These are phyloP conservation scores for Aspergillus novoparasiticus DNA, from an alignment of 2,329 filamentous ascomycete species.

Conservation along the genomic window DNA sequence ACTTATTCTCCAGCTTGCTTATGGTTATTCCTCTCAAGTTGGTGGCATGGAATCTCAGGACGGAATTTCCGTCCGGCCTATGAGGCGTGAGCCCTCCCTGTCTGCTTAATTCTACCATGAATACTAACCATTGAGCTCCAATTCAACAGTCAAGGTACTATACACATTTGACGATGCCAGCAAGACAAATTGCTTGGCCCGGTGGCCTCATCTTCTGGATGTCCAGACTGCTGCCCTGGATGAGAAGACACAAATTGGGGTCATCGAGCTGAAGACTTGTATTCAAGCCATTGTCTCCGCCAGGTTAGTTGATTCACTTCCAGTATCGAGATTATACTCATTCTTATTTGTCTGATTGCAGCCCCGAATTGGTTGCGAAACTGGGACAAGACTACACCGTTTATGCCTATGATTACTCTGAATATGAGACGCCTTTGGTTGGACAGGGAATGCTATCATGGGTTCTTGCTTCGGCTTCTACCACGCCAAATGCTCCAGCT, in stretches of 20 bases:
- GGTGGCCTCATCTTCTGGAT: conserved; percentile 76
- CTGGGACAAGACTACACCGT: conserved; percentile 86
- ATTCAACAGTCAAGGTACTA: conserved; percentile 79
- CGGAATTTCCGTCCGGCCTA: conserved; percentile 62
- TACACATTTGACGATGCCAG: conserved; percentile 93
- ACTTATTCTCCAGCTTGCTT: conserved; percentile 20
- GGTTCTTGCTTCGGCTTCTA: conserved; percentile 66
- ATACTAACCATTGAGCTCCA: conserved; percentile 21
- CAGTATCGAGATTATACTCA: background rate
- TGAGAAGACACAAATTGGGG: conserved; percentile 77
- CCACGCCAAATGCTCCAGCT: conserved; percentile 56
- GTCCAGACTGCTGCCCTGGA: conserved; percentile 82
- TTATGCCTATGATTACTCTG: conserved; percentile 95
- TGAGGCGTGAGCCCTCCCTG: conserved; percentile 64
- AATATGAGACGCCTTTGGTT: conserved; percentile 88
- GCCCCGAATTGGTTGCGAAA: conserved; percentile 80
- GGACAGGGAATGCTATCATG: conserved; percentile 94
- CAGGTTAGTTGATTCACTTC: conserved; percentile 46
- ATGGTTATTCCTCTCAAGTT: conserved; percentile 32
- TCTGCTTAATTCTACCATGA: conserved; percentile 4
- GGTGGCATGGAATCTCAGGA: conserved; percentile 48
- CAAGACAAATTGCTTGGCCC: conserved; percentile 85
- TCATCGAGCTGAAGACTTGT: conserved; percentile 85
- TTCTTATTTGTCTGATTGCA: conserved; percentile 41
- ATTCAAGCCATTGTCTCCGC: conserved; percentile 75